Evolutionary conservation across 2,329 filamentous ascomycete species (phyloP).

Genomic region (Furcasterigmium furcatum): DNA sequence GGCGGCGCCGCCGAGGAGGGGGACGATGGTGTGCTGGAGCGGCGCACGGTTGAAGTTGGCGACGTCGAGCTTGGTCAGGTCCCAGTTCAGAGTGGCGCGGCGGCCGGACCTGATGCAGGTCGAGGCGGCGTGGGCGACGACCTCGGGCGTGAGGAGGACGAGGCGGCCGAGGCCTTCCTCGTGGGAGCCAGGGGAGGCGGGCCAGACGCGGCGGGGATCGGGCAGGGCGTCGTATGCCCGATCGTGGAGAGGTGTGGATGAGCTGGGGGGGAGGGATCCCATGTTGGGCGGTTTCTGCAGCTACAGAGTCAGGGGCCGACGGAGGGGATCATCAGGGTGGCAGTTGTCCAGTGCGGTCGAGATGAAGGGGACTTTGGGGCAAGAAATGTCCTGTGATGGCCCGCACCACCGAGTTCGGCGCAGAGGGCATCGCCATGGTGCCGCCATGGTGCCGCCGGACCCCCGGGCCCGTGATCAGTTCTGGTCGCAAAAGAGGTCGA

Average conservation of each 20-base stretch:
- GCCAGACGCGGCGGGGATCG: constrained; percentile 45
- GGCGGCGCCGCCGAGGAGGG: constrained; percentile 40
- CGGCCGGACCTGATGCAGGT: constrained; percentile 48
- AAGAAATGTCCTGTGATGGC: no score
- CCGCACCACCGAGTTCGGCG: no score
- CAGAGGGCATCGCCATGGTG: no score
- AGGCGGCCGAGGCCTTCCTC: constrained; percentile 52
- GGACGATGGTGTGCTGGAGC: constrained; percentile 46
- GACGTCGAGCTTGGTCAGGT: constrained; percentile 51
- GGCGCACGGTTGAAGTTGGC: constrained; percentile 50
- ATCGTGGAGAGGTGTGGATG: neutral
- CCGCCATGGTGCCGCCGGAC: no score
- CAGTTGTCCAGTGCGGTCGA: no score
- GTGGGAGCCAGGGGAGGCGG: constrained; percentile 35
- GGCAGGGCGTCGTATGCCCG: constrained; percentile 37
- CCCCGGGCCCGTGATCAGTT: no score
- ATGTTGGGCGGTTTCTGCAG: neutral
- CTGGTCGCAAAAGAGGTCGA: no score
- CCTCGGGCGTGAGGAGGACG: constrained; percentile 46
- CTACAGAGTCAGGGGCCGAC: no score
- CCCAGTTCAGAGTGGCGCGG: constrained; percentile 51
- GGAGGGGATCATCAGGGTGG: no score
- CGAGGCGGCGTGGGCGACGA: constrained; percentile 44
- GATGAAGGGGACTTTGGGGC: no score
- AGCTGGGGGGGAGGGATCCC: neutral